These are phyloP conservation scores for Russula brevipes DNA, from an alignment of 768 basidiomycete species.

Conservation along the genomic window DNA sequence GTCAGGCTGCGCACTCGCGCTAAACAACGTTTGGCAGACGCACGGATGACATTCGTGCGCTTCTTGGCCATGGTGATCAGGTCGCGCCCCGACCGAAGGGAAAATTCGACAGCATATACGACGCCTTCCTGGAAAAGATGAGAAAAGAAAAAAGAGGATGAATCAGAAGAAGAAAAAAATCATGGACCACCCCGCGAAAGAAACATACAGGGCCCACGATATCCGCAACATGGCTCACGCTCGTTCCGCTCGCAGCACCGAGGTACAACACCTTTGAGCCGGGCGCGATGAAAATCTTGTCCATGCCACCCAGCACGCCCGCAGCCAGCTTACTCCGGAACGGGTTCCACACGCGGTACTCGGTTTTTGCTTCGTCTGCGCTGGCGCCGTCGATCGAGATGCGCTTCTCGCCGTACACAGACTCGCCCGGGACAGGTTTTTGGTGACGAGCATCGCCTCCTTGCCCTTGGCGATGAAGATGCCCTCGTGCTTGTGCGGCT, in stretches of 20 bases:
- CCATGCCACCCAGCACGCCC: conserved; percentile 92
- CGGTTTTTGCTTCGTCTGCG: conserved; percentile 78
- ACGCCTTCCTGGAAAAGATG: conserved; percentile 65
- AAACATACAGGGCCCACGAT: conserved; percentile 87
- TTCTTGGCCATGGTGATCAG: conserved; percentile 99
- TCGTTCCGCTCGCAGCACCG: conserved; percentile 96
- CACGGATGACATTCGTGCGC: conserved; percentile 97
- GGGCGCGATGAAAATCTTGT: conserved; percentile 86
- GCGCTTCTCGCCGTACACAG: conserved; percentile 97
- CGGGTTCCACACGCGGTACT: conserved; percentile 99
- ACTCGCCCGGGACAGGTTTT: conserved; percentile 97
- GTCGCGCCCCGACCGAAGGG: conserved; percentile 92
- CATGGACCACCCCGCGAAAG: background rate
- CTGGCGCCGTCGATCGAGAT: conserved; percentile 72
- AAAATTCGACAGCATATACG: conserved; percentile 99
- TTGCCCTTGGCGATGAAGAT: conserved; percentile 98
- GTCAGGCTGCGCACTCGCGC: background rate
- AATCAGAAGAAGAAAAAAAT: conserved; percentile 20
- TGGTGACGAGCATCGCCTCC: conserved; percentile 94
- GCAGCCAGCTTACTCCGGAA: conserved; percentile 97
- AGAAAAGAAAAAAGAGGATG: conserved; percentile 2
- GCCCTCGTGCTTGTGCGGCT: conserved; percentile 91
- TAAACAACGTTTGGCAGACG: conserved; percentile 37
- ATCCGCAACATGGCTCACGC: conserved; percentile 98
- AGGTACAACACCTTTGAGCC: conserved; percentile 96